A percentile compares a stretch with the other conserved stretches of the same genome.
phyloP scores from a whole-genome alignment of 83 land plant species.

The Diphasiastrum complanatum region DNA sequence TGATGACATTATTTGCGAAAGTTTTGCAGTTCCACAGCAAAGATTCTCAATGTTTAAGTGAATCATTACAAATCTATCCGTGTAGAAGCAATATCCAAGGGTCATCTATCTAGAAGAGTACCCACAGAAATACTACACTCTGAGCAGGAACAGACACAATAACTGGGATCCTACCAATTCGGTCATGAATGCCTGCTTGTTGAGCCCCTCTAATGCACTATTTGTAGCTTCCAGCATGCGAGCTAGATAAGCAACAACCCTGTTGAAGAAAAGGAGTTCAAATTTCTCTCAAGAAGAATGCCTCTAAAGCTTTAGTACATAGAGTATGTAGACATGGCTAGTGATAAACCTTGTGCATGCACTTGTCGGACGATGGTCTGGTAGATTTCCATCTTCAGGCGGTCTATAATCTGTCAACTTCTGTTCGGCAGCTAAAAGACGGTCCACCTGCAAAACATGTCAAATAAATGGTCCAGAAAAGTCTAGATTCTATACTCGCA shows the following conservation, averaged over 20 bases:
- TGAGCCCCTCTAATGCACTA: constrained; percentile 84
- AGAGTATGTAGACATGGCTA: not conserved
- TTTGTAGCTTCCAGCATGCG: constrained; percentile 86
- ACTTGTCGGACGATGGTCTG: constrained; percentile 95
- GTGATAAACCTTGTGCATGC: constrained; percentile 80
- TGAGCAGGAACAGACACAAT: too few species aligned
- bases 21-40: too few species aligned
- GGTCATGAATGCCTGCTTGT: constrained; percentile 96
- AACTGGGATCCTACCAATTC: constrained; percentile 55
- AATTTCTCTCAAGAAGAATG: not conserved
- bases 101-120: too few species aligned
- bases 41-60: too few species aligned
- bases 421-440: constrained; percentile 82
- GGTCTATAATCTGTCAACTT: constrained; percentile 79
- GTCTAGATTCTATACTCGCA: not conserved
- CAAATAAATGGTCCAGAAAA: not conserved
- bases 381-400: constrained; percentile 83
- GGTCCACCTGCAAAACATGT: constrained; percentile 56
- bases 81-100: too few species aligned
- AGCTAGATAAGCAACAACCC: constrained; percentile 91
- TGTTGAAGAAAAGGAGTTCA: constrained; percentile 18
- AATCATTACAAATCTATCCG: too few species aligned
- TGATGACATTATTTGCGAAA: too few species aligned
- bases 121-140: too few species aligned
- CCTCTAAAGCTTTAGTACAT: not conserved